Percentiles rank a stretch among this genome's conserved stretches.
Conservation (phyloP, 306 rosid species). For the Boehmeria nivea region DNA sequence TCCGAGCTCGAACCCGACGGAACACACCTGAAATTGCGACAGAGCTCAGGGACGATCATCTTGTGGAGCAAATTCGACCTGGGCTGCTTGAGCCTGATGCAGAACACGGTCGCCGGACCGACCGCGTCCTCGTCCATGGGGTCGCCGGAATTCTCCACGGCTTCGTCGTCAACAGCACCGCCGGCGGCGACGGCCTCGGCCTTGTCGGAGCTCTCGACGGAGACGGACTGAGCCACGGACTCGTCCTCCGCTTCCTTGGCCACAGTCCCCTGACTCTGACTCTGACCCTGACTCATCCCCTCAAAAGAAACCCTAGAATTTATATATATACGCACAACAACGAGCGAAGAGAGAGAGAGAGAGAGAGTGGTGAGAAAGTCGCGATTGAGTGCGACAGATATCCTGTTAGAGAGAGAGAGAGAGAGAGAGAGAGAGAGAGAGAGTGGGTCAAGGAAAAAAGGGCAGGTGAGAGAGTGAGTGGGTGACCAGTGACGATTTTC, state of each 20-base stretch:
- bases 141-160: conserved; percentile 30
- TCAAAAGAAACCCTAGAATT: conserved; percentile 36
- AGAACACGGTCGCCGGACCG: conserved; percentile 66
- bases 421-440: conserved; percentile 21
- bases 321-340: conserved; percentile 33
- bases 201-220: conserved; percentile 35
- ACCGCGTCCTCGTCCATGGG: conserved; percentile 68
- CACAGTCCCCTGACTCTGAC: conserved; percentile 36
- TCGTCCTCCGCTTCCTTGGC: conserved; percentile 53
- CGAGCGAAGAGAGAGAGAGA: conserved; percentile 21
- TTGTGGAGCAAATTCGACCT: conserved; percentile 65
- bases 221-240: conserved; percentile 44
- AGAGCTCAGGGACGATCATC: conserved; percentile 87
- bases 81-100: conserved; percentile 67
- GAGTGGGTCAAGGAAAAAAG: background rate
- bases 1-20: too few relatives aligned
- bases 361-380: conserved; percentile 83
- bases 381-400: conserved; percentile 95
- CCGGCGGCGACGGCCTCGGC: conserved; percentile 34
- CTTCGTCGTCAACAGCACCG: conserved; percentile 33
- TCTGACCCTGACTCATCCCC: conserved; percentile 60
- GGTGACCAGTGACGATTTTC: background rate
- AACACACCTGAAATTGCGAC: conserved; percentile 88
- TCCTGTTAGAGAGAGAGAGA: conserved; percentile 54
- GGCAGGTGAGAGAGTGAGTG: conserved; percentile 12